Evolutionary conservation across 2,329 filamentous ascomycete genomes (phyloP), one percentile per base, ranked within the genome.

Genomic region (Diaporthe sp.): DNA sequence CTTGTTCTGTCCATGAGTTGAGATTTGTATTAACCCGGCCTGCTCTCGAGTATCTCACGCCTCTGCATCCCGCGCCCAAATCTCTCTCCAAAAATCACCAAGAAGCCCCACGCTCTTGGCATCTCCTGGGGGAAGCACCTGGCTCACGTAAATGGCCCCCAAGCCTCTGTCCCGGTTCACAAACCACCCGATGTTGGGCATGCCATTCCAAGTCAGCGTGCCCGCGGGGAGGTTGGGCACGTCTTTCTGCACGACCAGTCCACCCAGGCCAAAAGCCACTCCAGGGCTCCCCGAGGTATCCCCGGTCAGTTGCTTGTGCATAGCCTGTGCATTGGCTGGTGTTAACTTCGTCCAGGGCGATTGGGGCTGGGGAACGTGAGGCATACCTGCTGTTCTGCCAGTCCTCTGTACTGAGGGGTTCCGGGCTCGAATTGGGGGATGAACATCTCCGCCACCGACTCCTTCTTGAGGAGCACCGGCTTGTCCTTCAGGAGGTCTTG

Each of bases 121-220:
- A 34, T 58, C 55, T 22, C 55, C 28, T 4, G 55, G 55, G 4
- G 55, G 55, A 10, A 58, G 55, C 55, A 58, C 55, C 28, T 58
- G 55, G 55, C 55, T 58, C 3, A 58, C 55, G 2, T 58, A 58
- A 2, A 58, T 58, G 17, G 5, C 55, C 15, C 55, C 55, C 17
- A 58, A 37, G 15, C 55, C 55, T 7, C 15, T 34, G 15, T 34
- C 55, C 8, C 15, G 28, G 8, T 58, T 58, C 4, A 58, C 55
- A 19, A 58, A 58, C 55, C 55, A 58, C 55, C 55, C 55, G 1
- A 58, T 58, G 8, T 58, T 58, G 12, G 55, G 55, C 55, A 58
- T 58, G 55, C 55, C 55, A 34, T 58, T 58, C 55, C 55, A 58
- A 22, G 55, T 58, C 28, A 58, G 28, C 34, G 55, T 58, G 7